Conservation (phyloP, 176 grass and related monocot species). For the Avena insularis region DNA sequence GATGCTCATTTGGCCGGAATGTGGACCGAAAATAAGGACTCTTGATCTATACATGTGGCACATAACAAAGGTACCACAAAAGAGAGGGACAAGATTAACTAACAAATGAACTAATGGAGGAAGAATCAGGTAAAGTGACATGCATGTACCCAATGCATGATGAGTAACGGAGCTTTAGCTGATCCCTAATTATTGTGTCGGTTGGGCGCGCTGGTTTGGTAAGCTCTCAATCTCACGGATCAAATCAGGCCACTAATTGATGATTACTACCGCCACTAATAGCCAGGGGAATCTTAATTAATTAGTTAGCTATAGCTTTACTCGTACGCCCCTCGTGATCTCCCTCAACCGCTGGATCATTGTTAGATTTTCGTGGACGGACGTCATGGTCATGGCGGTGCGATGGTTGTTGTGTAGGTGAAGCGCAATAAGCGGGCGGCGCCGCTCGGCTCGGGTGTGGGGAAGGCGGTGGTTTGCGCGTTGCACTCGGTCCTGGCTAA, state of each 20-base stretch:
- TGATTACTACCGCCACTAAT: constrained; percentile 1
- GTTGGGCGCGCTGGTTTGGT: constrained; percentile 16
- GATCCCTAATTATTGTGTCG: constrained; percentile 12
- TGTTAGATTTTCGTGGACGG: background rate
- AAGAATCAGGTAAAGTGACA: constrained; percentile 20
- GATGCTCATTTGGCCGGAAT: background rate
- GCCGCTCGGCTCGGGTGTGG: background rate
- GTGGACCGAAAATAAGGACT: background rate
- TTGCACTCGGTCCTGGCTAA: background rate
- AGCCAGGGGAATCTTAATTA: background rate
- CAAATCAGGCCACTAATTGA: constrained; percentile 2
- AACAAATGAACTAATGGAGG: background rate
- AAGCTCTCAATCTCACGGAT: background rate
- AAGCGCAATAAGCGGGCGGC: background rate
- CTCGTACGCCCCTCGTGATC: background rate
- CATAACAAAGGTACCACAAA: background rate
- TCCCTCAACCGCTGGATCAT: background rate
- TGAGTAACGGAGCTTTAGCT: background rate
- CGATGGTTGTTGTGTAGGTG: background rate
- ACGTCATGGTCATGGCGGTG: background rate
- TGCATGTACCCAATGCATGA: background rate
- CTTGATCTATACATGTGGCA: background rate
- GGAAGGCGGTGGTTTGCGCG: constrained; percentile 1
- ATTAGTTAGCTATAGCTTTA: constrained; percentile 3
- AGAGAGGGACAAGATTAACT: constrained; percentile 7